These are phyloP conservation scores for Russula virescens DNA, from an alignment of 768 basidiomycete genomes.

Conservation along the genomic window DNA sequence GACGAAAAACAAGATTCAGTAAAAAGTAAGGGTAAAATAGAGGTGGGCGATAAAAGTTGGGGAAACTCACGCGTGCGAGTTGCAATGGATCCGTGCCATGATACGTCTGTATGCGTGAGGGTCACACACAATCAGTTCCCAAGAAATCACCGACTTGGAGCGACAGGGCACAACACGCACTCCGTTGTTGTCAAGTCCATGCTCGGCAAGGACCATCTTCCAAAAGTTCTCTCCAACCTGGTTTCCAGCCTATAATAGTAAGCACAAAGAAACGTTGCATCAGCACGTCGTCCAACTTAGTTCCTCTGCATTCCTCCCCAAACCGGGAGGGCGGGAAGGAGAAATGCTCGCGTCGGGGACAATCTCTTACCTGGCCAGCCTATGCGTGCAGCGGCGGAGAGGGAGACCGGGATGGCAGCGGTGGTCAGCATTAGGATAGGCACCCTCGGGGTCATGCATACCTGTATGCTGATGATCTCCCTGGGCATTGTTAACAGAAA, in stretches of 20 bases:
- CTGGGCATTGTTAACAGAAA: conserved; percentile 48
- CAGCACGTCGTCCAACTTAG: not conserved
- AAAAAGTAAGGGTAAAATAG: not conserved
- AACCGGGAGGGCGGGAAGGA: no score
- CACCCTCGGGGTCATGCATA: conserved; percentile 14
- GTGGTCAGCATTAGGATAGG: not conserved
- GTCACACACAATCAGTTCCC: not conserved
- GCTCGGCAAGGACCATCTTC: conserved; percentile 81
- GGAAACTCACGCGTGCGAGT: conserved; percentile 53
- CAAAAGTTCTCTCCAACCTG: conserved; percentile 86
- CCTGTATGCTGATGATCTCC: conserved; percentile 83
- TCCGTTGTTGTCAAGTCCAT: conserved; percentile 69
- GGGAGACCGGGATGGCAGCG: no score
- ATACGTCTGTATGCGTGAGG: conserved; percentile 46
- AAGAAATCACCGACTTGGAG: not conserved
- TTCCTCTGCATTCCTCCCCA: not conserved
- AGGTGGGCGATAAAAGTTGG: not conserved
- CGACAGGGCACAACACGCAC: conserved; percentile 37
- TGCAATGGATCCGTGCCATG: conserved; percentile 68
- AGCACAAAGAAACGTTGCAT: not conserved
- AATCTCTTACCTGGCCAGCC: conserved; percentile 59
- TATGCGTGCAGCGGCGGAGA: conserved; percentile 27
- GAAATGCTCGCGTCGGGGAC: no score
- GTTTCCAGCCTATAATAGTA: conserved; percentile 51
- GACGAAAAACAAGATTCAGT: no score